phyloP scores from a whole-genome alignment of 306 rosid genomes.

The Erythrophleum fordii region DNA sequence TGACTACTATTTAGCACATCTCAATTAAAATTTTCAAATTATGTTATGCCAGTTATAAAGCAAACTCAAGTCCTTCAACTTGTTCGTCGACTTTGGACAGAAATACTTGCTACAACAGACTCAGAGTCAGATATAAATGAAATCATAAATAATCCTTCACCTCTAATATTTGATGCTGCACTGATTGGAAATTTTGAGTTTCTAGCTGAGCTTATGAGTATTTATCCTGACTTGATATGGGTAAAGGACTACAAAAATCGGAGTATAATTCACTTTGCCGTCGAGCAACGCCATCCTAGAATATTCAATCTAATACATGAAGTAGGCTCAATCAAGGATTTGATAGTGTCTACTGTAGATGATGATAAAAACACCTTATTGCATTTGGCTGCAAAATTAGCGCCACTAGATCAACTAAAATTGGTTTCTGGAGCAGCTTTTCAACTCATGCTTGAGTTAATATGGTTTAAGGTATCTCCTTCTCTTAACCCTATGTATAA shows the following conservation, averaged over 20 bases:
- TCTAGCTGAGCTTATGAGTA: neutral
- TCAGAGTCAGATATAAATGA: neutral
- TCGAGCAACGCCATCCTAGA: no score
- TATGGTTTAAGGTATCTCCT: slow-evolving; percentile 48
- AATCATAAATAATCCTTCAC: no score
- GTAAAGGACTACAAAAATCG: no score
- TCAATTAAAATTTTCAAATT: no score
- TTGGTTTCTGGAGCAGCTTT: slow-evolving; percentile 49
- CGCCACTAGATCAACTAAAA: no score
- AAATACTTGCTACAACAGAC: neutral
- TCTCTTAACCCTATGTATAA: no score
- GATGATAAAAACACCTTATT: slow-evolving; percentile 34
- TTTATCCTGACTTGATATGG: slow-evolving; percentile 17
- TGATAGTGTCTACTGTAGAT: slow-evolving; percentile 27
- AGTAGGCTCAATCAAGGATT: slow-evolving; percentile 37
- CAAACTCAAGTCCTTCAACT: no score
- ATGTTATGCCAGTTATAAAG: neutral
- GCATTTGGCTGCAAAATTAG: slow-evolving; percentile 45
- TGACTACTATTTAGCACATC: no score
- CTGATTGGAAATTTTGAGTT: neutral
- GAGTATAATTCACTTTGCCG: no score
- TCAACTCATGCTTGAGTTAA: slow-evolving; percentile 45
- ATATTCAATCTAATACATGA: no score
- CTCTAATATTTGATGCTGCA: neutral
- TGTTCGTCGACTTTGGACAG: neutral